A percentile compares a stretch with the other conserved stretches of the same genome.
phyloP scores from a whole-genome alignment of 2,329 filamentous ascomycete genomes.

The Capronia coronata region DNA sequence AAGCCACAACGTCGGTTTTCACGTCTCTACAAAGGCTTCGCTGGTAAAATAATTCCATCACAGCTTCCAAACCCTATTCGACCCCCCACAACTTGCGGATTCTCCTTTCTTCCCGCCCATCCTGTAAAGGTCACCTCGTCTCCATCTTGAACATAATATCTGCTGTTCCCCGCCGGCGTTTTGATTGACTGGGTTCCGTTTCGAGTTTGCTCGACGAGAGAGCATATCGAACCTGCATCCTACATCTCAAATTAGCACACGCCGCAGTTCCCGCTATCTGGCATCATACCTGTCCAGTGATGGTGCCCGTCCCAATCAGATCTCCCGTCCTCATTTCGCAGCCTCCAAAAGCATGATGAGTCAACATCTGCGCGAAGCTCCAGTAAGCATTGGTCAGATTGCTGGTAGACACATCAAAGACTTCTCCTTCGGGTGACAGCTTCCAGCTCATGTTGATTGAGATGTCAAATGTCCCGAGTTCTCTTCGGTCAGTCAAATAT shows the following conservation, averaged over 20 bases:
- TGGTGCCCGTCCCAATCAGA: slow-evolving; percentile 8
- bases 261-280: not conserved
- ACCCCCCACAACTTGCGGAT: not conserved
- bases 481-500: slow-evolving; percentile 3
- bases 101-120: slow-evolving; percentile 3
- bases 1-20: too few relatives aligned
- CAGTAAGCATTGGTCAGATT: slow-evolving; percentile 9
- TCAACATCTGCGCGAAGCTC: slow-evolving; percentile 7
- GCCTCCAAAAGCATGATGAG: slow-evolving; percentile 9
- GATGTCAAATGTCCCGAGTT: slow-evolving; percentile 6
- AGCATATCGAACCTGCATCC: slow-evolving; percentile 2
- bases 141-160: slow-evolving; percentile 6
- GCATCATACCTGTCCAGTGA: slow-evolving; percentile 3
- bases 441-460: slow-evolving; percentile 7
- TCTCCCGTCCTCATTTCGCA: slow-evolving; percentile 10
- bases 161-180: slow-evolving; percentile 3
- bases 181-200: slow-evolving; percentile 2
- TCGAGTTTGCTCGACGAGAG: slow-evolving; percentile 7
- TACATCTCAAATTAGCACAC: not conserved
- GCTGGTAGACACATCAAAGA: slow-evolving; percentile 4
- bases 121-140: slow-evolving; percentile 7
- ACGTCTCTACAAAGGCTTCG: slow-evolving; percentile 1
- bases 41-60: slow-evolving; percentile 1
- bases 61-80: slow-evolving; percentile 1
- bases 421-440: slow-evolving; percentile 4